These are phyloP conservation scores for Fusarium bactridioides DNA, from an alignment of 2,329 filamentous ascomycete species.

Conservation along the genomic window DNA sequence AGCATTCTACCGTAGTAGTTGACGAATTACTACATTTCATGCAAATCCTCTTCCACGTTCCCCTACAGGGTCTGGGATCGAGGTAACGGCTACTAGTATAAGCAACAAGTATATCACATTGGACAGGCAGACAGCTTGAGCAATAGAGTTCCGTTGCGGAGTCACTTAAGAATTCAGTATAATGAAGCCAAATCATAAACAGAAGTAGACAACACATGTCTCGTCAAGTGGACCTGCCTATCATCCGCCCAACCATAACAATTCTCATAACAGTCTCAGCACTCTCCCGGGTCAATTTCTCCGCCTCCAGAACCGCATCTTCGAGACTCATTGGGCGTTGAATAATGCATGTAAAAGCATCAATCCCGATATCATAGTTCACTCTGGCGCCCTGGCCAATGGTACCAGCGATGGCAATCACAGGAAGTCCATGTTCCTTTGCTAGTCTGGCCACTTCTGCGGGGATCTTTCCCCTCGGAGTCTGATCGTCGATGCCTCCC, in stretches of 20 bases:
- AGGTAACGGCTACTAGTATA: background rate
- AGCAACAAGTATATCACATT: background rate
- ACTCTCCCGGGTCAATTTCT: conserved; percentile 44
- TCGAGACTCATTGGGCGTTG: conserved; percentile 45
- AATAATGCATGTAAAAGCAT: conserved; percentile 46
- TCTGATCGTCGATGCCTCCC: conserved; percentile 61
- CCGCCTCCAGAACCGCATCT: conserved; percentile 44
- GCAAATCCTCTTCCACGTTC: background rate
- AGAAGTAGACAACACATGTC: background rate
- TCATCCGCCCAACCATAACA: conserved; percentile 43
- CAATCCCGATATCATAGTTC: conserved; percentile 47
- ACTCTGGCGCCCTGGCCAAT: conserved; percentile 46
- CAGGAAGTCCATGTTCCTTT: conserved; percentile 54
- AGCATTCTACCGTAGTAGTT: background rate
- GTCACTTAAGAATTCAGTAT: background rate
- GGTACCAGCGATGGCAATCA: conserved; percentile 51
- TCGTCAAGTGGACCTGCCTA: conserved; percentile 18
- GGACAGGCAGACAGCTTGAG: background rate
- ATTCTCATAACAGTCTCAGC: conserved; percentile 47
- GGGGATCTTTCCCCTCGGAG: conserved; percentile 61
- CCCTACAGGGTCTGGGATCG: background rate
- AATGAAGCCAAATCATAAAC: background rate
- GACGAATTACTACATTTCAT: background rate
- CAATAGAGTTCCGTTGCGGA: background rate
- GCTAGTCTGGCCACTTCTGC: conserved; percentile 59